These are phyloP conservation scores for Chytriomyces sp. DNA, from an alignment of 192 early-diverging fungal genomes.

Conservation along the genomic window DNA sequence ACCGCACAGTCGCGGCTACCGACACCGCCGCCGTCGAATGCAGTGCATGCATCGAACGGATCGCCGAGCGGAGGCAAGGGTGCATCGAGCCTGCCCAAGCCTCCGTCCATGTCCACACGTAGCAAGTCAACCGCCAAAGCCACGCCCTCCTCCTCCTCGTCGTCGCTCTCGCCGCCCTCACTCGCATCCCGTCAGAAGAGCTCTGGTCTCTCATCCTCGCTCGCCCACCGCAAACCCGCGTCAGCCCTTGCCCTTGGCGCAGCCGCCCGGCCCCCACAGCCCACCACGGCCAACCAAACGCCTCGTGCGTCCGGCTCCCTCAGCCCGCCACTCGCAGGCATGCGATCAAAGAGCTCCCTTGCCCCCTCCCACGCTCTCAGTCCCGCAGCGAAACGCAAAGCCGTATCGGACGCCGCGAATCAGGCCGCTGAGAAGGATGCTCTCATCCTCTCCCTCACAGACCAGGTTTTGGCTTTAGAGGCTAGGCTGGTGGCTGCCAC, in stretches of 20 bases:
- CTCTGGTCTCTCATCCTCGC: background rate
- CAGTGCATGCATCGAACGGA: background rate
- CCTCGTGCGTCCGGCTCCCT: background rate
- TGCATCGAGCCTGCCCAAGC: background rate
- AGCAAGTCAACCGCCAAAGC: background rate
- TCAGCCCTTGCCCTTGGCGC: background rate
- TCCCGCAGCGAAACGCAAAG: background rate
- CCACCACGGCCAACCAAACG: background rate
- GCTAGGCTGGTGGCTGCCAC: background rate
- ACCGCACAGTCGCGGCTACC: background rate
- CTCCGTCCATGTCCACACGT: background rate
- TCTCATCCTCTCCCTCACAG: slow-evolving; percentile 24
- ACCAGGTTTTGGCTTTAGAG: slow-evolving; percentile 21
- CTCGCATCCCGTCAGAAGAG: too few species aligned
- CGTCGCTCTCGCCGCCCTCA: too few species aligned
- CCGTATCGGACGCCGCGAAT: background rate
- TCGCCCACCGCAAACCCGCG: background rate
- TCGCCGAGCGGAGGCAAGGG: background rate
- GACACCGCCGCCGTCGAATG: background rate
- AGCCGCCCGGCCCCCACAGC: background rate
- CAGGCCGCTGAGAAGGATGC: slow-evolving; percentile 2
- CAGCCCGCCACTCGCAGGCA: background rate
- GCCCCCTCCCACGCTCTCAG: background rate
- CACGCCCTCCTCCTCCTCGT: background rate
- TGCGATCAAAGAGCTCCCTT: background rate